A percentile compares a stretch with the other conserved stretches of the same genome.
These are phyloP conservation scores for Amborella trichopoda DNA, from an alignment of 164 flowering plant species.

Conservation along the genomic window DNA sequence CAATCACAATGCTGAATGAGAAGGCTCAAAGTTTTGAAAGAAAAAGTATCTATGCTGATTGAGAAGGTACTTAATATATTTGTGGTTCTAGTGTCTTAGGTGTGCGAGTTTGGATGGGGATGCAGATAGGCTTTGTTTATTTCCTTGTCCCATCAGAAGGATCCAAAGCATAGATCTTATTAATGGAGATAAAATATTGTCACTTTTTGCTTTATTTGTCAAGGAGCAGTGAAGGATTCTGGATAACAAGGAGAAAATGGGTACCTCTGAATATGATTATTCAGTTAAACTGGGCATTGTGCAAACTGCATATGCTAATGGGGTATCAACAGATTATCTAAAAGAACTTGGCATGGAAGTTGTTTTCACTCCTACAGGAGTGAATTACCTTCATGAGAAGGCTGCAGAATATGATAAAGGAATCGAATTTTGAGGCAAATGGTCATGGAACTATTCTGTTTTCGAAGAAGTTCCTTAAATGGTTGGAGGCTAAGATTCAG, in stretches of 20 bases:
- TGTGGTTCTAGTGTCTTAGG: conserved; percentile 51
- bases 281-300: conserved; percentile 52
- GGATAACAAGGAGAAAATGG: too few species aligned
- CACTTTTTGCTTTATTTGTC: conserved; percentile 75
- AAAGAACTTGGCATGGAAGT: conserved; percentile 62
- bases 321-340: conserved; percentile 78
- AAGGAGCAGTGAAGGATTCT: conserved; percentile 60
- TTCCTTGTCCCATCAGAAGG: conserved; percentile 31
- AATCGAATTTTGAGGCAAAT: conserved; percentile 94
- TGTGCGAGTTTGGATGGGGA: conserved; percentile 99
- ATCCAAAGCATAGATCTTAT: conserved; percentile 47
- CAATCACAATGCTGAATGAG: too few species aligned
- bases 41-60: too few species aligned
- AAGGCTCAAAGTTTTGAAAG: too few species aligned
- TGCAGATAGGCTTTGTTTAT: conserved; percentile 91
- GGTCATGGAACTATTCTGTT: conserved; percentile 97
- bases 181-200: conserved; percentile 93
- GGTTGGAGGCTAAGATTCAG: conserved; percentile 43
- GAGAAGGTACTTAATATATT: conserved; percentile 14
- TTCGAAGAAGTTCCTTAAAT: conserved; percentile 41
- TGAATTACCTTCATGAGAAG: conserved; percentile 81
- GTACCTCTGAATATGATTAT: too few species aligned
- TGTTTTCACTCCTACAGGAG: conserved; percentile 81
- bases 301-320: conserved; percentile 99
- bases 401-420: conserved; percentile 89